Base-by-base conservation (phyloP, 2,329 filamentous ascomycete genomes). In the Paecilomyces sp. region DNA sequence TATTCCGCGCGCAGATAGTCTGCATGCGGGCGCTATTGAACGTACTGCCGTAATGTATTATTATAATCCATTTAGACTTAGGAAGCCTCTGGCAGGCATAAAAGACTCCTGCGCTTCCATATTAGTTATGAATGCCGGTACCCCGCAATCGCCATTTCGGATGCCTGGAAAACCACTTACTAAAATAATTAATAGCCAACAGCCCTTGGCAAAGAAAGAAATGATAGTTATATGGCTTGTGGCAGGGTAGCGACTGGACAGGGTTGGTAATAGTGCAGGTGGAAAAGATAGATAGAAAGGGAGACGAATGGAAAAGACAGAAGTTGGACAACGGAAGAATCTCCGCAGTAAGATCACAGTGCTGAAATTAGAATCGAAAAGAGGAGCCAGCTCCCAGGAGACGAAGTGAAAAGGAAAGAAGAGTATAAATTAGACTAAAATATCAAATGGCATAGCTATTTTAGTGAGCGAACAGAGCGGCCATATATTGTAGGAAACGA, bases 321-420 rank as follows among this genome's bases (percentile, higher is more conserved):
- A 41, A 41, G 36, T 6, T 41, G 6, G 36, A 41, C 15, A 41
- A 41, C 36, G 3, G 5, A n/a, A n/a, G 15, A n/a, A 3, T 13
- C 15, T 41, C 4, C 36, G 36, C 15, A n/a, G 15, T 41, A 41
- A 15, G 5, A 41, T 15, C 36, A 13, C 36, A 15, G 36, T 12
- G 15, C 36, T n/a, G 36, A n/a, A 33, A 47, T 7, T 18, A 47
- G 13, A 47, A 47, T 53, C 51, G 51, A 53, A 53, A 25, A 53
- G 36, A 56, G 55, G 55, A 56, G 55, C 55, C 55, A 50, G 55
- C 55, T 56, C 55, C 55, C n/a, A 56, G 54, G n/a, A 31, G 30
- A 28, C 52, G 52, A 31, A 54, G 30, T 28, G 52, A 36, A 55
- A 33, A 33, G 24, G 13, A 22, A 55, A 30, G 24, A 36, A 22